Evolutionary conservation across 179 eudicot genomes (phyloP), one percentile per base, ranked within the genome.

Genomic region (Amaranthus tricolor): DNA sequence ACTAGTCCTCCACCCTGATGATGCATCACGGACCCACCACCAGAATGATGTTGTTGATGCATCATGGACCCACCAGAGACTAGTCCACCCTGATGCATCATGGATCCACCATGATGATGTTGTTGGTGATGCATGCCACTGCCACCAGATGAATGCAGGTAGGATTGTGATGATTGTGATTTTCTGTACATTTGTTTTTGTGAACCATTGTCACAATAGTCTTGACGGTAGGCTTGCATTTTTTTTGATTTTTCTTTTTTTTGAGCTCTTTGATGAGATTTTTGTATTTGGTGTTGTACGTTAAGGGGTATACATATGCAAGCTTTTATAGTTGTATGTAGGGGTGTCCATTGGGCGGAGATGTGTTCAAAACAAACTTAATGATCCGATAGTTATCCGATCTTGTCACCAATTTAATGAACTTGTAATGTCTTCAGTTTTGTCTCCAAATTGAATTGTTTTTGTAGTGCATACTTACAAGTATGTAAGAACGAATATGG

Each of bases 141-240:
- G 49, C 17, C 9, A 31, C 40, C 44, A 11, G 9, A 12, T n/a
- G 70, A 8, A 48, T 54, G 50, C 9, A 48, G 70, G 52, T 49
- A 55, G 11, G n/a, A 21, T 10, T 63, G 67, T 12, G 67, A 40
- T 43, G n/a, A 14, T 15, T 68, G 62, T 5, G 79, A 70, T 48
- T 49, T 4, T 7, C 58, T 17, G 49, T 75, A 57, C n/a, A 49
- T 7, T 40, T 76, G 66, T 66, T 75, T 68, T 19, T 76, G 79
- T n/a, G 74, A 68, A 49, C 71, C 64, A 57, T 60, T 66, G 16
- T 59, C 60, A 62, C 74, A 76, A 74, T 50, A 51, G 62, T 61
- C 62, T 61, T 76, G 79, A n/a, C 61, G 61, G 48, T 69, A 76
- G 9, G 79, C 69, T 21, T 76, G 79, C 79, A 76, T 76, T 49